Base-by-base conservation (phyloP, 139 green algal genomes). In the Microglena sp. region DNA sequence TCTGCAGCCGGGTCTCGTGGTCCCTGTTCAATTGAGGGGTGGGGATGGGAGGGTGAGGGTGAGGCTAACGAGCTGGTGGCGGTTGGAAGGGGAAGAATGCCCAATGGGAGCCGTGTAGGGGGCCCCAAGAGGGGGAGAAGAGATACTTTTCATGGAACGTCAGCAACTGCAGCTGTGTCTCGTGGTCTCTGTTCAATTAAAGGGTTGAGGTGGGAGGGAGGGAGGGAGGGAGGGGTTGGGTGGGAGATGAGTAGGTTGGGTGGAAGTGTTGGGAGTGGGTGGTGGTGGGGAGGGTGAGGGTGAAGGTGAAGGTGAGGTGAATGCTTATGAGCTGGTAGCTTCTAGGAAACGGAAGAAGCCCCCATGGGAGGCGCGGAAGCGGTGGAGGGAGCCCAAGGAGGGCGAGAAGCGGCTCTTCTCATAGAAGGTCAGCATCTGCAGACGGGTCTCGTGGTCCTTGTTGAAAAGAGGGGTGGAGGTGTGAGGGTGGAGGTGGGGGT, bases 1-100 rank as follows among this genome's bases (percentile, higher is more conserved):
- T 24, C 45, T 69, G 72, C 34, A 69, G 11, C 1, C 72, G 67
- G 15, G 64, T 29, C 72, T 78, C 72, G 46, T 78, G 33, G 5
- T 45, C 56, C 45, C 72, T 74, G 67, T 18, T 30, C 4, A 15
- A 56, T n/a, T n/a, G n/a, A n/a, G n/a, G n/a, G n/a, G n/a, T n/a
- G n/a, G n/a, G n/a, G n/a, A n/a, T n/a, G n/a, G n/a, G n/a, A n/a
- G n/a, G n/a, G n/a, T n/a, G n/a, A n/a, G n/a, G n/a, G n/a, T n/a
- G n/a, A 18, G 11, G 40, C 15, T 50, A 24, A 18, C 18, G 18
- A 50, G 40, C 18, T 50, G 40, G 40, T 50, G 11, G 40, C 40
- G 40, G 40, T n/a, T 21, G 50, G 45, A 68, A 27, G 3, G 66
- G 72, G 53, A 67, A 73, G 15, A 33, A 33, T 28, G 71, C 36